Evolutionary conservation across 805 yeast species (phyloP).

Genomic region (Soucietia sequanensis): DNA sequence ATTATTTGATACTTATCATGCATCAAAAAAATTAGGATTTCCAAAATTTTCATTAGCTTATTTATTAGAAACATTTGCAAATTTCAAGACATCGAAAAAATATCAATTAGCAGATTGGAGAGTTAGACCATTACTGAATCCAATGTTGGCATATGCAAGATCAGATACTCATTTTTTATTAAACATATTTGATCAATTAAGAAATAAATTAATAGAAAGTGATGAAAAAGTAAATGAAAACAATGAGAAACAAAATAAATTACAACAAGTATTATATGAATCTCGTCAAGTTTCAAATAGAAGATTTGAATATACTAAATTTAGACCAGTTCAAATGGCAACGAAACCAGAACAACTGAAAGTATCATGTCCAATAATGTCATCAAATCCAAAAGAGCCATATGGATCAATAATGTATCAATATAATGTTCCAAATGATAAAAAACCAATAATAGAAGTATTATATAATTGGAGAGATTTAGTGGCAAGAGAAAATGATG

Average conservation of each 20-base stretch:
- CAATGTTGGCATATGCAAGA: conserved; percentile 84
- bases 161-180: conserved; percentile 93
- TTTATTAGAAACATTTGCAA: conserved; percentile 74
- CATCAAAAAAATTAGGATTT: conserved; percentile 74
- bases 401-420: conserved; percentile 64
- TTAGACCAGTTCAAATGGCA: conserved; percentile 40
- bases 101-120: conserved; percentile 98
- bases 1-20: conserved; percentile 90
- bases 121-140: conserved; percentile 71
- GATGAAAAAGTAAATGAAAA: conserved; percentile 23
- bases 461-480: conserved; percentile 83
- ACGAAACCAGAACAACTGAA: conserved; percentile 2
- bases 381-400: conserved; percentile 54
- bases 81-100: conserved; percentile 86
- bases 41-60: conserved; percentile 84
- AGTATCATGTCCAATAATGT: conserved; percentile 49
- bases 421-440: conserved; percentile 58
- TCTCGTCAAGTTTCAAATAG: conserved; percentile 78
- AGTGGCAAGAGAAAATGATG: conserved; percentile 75
- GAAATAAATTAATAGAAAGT: conserved; percentile 51
- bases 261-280: conserved; percentile 62
- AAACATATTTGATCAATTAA: conserved; percentile 73
- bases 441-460: conserved; percentile 53
- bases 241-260: conserved; percentile 35
- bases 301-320: conserved; percentile 78